Evolutionary conservation across 192 early-diverging fungal genomes (phyloP).

Genomic region (Neocallimastix lanati): DNA sequence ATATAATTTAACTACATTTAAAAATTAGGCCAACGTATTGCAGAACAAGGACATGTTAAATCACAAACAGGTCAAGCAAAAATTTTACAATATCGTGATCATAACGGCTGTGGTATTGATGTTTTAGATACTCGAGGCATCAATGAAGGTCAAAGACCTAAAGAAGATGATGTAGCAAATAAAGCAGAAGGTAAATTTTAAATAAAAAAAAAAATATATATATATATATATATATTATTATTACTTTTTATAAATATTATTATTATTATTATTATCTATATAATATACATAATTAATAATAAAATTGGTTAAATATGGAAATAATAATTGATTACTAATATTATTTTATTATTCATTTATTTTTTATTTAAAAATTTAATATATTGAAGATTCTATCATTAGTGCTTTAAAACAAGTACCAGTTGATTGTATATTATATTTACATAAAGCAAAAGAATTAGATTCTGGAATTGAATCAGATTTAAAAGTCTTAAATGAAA

Average conservation of each 20-base stretch:
- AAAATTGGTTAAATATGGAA: too few species aligned
- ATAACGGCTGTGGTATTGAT: neutral
- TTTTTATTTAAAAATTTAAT: too few species aligned
- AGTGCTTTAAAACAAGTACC: neutral
- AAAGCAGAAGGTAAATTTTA: neutral
- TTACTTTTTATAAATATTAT: too few species aligned
- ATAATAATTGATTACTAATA: too few species aligned
- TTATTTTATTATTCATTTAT: too few species aligned
- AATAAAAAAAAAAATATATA: neutral
- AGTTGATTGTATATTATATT: neutral
- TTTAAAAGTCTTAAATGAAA: neutral
- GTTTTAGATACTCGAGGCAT: neutral
- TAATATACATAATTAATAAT: too few species aligned
- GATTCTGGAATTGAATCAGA: neutral
- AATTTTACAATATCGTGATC: neutral
- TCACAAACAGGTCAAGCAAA: neutral
- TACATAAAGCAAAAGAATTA: neutral
- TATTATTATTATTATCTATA: too few species aligned
- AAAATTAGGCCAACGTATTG: neutral
- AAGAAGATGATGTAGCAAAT: neutral
- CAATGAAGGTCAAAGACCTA: neutral
- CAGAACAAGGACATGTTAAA: neutral
- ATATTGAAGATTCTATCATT: neutral
- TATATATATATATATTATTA: too few species aligned
- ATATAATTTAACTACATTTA: too few species aligned